A percentile compares a stretch with the other conserved stretches of the same genome.
Evolutionary conservation across 495 filamentous ascomycete species (phyloP).

Genomic region (Penicillium antarcticum): DNA sequence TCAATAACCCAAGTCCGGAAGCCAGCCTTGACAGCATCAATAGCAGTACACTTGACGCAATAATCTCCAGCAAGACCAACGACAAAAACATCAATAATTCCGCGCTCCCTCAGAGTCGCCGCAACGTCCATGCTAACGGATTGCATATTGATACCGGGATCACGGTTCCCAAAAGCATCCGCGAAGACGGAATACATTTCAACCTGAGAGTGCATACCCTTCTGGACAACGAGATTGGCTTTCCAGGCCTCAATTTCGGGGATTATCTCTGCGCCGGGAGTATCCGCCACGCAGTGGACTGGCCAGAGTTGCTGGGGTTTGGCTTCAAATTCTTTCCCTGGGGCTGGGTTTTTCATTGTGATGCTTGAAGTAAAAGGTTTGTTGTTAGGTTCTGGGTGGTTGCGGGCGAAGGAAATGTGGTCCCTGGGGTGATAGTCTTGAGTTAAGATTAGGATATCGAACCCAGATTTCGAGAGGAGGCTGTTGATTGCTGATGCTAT

Average conservation of each 20-base stretch:
- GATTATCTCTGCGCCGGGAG: conserved; percentile 69
- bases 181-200: conserved; percentile 94
- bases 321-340: conserved; percentile 54
- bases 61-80: conserved; percentile 86
- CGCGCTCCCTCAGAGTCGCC: conserved; percentile 47
- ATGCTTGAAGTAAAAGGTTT: conserved; percentile 61
- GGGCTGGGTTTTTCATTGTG: conserved; percentile 63
- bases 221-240: conserved; percentile 66
- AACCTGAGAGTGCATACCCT: conserved; percentile 67
- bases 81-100: conserved; percentile 74
- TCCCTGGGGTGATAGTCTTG: conserved; percentile 83
- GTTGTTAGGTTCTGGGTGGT: conserved; percentile 65
- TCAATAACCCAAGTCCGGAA: conserved; percentile 74
- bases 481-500: conserved; percentile 69
- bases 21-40: conserved; percentile 72
- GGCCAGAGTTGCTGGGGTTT: conserved; percentile 81
- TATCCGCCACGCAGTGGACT: conserved; percentile 77
- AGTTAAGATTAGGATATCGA: conserved; percentile 73
- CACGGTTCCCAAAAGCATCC: conserved; percentile 63
- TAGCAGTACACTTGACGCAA: conserved; percentile 78
- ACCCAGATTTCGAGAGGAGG: conserved; percentile 66
- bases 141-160: conserved; percentile 28
- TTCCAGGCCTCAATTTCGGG: conserved; percentile 62
- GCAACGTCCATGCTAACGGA: conserved; percentile 60
- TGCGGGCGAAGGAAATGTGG: conserved; percentile 87